These are phyloP conservation scores for Euphrasia arctica DNA, from an alignment of 305 asterid species.

Conservation along the genomic window DNA sequence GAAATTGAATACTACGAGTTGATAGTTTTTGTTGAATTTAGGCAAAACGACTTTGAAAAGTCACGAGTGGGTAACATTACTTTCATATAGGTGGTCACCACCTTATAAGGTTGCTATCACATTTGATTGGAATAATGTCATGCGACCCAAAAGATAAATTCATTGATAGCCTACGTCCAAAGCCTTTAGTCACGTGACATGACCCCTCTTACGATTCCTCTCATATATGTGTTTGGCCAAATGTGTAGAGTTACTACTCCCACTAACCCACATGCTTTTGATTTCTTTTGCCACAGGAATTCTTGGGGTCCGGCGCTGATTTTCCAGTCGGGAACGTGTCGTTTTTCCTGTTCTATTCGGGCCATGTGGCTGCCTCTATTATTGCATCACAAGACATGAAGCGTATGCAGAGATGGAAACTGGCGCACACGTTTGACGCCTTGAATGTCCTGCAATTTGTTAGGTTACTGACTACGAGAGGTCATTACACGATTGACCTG, in stretches of 20 bases:
- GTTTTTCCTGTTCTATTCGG: slow-evolving; percentile 87
- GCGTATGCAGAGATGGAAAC: slow-evolving; percentile 62
- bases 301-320: slow-evolving; percentile 91
- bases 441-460: slow-evolving; percentile 66
- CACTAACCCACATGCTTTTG: not conserved
- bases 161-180: no score
- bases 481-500: slow-evolving; percentile 92
- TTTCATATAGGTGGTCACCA: not conserved
- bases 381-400: slow-evolving; percentile 91
- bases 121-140: no score
- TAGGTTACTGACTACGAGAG: slow-evolving; percentile 76
- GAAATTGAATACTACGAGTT: no score
- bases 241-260: not conserved
- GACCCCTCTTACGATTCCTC: slow-evolving; percentile 14
- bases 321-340: slow-evolving; percentile 93
- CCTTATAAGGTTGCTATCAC: not conserved
- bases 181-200: slow-evolving; percentile 2
- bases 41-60: not conserved
- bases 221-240: no score
- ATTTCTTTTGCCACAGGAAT: slow-evolving; percentile 42
- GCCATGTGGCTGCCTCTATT: slow-evolving; percentile 88
- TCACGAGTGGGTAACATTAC: not conserved
- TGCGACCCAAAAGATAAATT: not conserved
- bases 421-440: slow-evolving; percentile 57
- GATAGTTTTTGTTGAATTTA: not conserved